These are phyloP conservation scores for Polyporus arcularius DNA, from an alignment of 768 basidiomycete species.

Conservation along the genomic window DNA sequence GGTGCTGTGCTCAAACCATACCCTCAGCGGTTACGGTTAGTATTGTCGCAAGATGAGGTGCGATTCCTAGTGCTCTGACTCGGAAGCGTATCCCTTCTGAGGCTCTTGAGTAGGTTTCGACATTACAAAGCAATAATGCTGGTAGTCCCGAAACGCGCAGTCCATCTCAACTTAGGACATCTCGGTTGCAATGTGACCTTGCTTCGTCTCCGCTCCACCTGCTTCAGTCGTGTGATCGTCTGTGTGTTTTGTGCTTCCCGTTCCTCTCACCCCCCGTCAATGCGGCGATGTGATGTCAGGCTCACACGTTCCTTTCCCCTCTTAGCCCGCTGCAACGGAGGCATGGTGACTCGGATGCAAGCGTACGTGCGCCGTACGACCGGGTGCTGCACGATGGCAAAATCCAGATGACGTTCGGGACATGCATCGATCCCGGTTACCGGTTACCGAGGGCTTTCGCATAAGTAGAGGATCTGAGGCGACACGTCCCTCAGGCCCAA, in stretches of 20 bases:
- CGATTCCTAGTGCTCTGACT: too few relatives aligned
- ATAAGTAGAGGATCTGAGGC: background rate
- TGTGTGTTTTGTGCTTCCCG: slow-evolving; percentile 1
- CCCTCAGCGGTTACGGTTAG: too few relatives aligned
- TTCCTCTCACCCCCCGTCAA: background rate
- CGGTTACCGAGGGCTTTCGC: background rate
- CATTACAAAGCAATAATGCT: too few relatives aligned
- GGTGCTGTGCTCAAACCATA: too few relatives aligned
- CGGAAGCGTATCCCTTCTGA: too few relatives aligned
- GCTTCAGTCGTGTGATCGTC: slow-evolving; percentile 13
- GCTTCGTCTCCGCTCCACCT: slow-evolving; percentile 8
- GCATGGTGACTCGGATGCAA: background rate
- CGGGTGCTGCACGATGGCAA: background rate
- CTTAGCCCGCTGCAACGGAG: background rate
- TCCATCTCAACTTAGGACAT: background rate
- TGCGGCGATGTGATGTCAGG: background rate
- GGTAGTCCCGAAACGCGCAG: too few relatives aligned
- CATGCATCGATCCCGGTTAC: background rate
- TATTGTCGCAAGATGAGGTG: too few relatives aligned
- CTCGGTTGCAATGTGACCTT: slow-evolving; percentile 14
- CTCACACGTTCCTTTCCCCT: background rate
- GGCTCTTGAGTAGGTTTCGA: too few relatives aligned
- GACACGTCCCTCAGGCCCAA: background rate
- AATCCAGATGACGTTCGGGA: background rate
- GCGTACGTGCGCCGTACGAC: background rate